These are phyloP conservation scores for Chalaropsis ovoidea DNA, from an alignment of 2,329 filamentous ascomycete species.

Conservation along the genomic window DNA sequence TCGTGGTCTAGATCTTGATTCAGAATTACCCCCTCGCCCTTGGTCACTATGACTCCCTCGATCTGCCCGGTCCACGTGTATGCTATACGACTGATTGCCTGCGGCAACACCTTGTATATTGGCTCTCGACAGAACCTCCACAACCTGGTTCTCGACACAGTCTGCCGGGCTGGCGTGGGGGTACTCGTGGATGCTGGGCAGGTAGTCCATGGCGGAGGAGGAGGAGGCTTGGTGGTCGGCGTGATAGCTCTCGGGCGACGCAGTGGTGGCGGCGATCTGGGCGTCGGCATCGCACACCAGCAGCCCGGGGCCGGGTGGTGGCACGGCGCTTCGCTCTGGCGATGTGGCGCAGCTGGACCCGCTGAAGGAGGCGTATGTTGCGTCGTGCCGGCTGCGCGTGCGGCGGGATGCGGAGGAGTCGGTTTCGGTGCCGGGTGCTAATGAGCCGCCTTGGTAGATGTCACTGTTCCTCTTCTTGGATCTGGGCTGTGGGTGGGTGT, in stretches of 20 bases:
- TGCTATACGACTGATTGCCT: not conserved
- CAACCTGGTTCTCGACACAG: constrained; percentile 21
- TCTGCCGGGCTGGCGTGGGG: not conserved
- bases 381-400: constrained; percentile 17
- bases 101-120: constrained; percentile 12
- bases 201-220: not conserved
- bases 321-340: constrained; percentile 15
- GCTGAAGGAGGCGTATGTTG: not conserved
- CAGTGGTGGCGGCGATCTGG: not conserved
- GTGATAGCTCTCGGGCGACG: not conserved
- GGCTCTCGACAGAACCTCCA: constrained; percentile 17
- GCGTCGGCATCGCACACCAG: constrained; percentile 15
- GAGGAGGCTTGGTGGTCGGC: not conserved
- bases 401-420: not conserved
- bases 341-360: constrained; percentile 14
- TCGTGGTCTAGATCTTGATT: not conserved
- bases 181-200: constrained; percentile 11
- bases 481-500: constrained; percentile 9
- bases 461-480: constrained; percentile 24
- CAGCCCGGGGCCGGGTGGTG: constrained; percentile 19
- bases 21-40: not conserved
- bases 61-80: not conserved
- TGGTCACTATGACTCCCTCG: not conserved
- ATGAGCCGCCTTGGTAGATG: constrained; percentile 10
- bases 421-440: not conserved